Percentiles rank a stretch among this genome's conserved stretches.
phyloP scores from a whole-genome alignment of 192 early-diverging fungal species.

The Dispira simplex region DNA sequence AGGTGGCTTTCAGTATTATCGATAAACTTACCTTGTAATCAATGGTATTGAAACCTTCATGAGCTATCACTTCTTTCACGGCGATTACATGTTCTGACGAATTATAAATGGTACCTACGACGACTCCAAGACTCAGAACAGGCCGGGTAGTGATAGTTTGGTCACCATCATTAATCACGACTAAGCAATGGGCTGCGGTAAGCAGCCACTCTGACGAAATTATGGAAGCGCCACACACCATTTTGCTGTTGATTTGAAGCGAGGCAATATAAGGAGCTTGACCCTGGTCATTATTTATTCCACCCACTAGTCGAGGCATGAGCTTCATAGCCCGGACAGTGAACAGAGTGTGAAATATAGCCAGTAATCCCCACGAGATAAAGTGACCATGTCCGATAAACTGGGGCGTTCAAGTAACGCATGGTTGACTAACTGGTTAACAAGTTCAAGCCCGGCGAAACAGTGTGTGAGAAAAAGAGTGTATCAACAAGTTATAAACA shows the following conservation, averaged over 20 bases:
- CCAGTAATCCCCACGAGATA: no score
- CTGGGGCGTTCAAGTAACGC: no score
- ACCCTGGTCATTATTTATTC: constrained; percentile 6
- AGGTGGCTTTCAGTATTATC: background rate
- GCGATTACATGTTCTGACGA: background rate
- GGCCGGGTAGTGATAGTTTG: background rate
- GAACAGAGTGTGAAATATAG: no score
- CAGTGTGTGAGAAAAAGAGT: background rate
- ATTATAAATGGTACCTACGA: constrained; percentile 6
- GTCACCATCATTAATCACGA: background rate
- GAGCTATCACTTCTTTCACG: background rate
- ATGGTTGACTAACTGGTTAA: no score
- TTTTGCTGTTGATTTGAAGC: constrained; percentile 20
- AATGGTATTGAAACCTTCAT: background rate
- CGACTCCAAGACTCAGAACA: background rate
- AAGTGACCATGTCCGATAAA: no score
- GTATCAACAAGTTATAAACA: no score
- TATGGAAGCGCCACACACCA: constrained; percentile 30
- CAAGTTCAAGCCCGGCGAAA: no score
- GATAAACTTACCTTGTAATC: background rate
- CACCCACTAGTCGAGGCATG: no score
- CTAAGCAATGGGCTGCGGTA: constrained; percentile 35
- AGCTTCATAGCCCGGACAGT: no score
- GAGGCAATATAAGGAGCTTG: constrained; percentile 26
- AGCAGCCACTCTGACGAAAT: constrained; percentile 25